phyloP scores from a whole-genome alignment of 768 basidiomycete genomes.

The Kwoniella pini region DNA sequence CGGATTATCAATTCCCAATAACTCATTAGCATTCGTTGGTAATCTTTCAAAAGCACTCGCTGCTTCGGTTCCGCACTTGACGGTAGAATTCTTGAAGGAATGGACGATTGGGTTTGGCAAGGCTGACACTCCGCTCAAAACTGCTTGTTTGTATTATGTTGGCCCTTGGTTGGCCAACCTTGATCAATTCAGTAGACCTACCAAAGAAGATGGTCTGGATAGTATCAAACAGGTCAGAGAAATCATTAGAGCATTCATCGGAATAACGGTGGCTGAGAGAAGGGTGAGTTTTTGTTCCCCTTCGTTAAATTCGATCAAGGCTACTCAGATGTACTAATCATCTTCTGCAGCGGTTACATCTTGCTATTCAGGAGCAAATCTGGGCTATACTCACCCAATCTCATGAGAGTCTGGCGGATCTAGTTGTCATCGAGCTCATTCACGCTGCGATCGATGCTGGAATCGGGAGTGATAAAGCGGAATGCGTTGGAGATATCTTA shows the following conservation, averaged over 20 bases:
- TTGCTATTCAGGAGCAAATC: slow-evolving; percentile 69
- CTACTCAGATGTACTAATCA: neutral
- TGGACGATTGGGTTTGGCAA: slow-evolving; percentile 64
- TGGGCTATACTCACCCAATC: slow-evolving; percentile 76
- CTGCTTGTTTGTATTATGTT: slow-evolving; percentile 77
- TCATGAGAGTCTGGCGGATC: slow-evolving; percentile 67
- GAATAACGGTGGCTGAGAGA: slow-evolving; percentile 70
- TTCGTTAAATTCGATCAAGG: neutral
- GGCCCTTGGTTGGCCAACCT: slow-evolving; percentile 87
- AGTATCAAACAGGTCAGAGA: slow-evolving; percentile 76
- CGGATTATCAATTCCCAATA: slow-evolving; percentile 38
- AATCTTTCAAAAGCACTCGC: slow-evolving; percentile 30
- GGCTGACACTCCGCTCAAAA: slow-evolving; percentile 60
- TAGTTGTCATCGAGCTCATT: slow-evolving; percentile 76
- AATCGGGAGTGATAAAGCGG: slow-evolving; percentile 71
- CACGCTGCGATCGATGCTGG: slow-evolving; percentile 82
- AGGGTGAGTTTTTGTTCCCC: slow-evolving; percentile 60
- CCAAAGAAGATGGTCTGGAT: slow-evolving; percentile 67
- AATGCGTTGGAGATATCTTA: slow-evolving; percentile 72
- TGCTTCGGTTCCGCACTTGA: slow-evolving; percentile 64
- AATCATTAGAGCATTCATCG: slow-evolving; percentile 74
- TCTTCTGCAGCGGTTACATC: slow-evolving; percentile 60
- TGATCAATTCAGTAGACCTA: slow-evolving; percentile 68
- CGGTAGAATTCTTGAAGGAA: slow-evolving; percentile 85
- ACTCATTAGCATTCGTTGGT: slow-evolving; percentile 31